Base-by-base conservation (phyloP, 768 basidiomycete genomes). In the Russula sp. region DNA sequence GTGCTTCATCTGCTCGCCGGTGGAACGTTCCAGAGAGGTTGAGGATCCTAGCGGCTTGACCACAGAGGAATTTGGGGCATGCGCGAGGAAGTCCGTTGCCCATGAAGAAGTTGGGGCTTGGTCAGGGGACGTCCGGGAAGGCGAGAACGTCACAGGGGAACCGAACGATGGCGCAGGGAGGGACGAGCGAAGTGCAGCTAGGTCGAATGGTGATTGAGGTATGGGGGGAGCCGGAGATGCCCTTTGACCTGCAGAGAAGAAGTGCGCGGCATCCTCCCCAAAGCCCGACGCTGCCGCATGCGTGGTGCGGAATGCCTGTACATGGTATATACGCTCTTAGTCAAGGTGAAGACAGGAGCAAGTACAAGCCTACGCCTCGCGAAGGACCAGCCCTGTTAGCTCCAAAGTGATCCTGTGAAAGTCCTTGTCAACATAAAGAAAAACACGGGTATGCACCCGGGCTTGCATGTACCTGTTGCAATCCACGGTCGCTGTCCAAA, bases 401-500 rank as follows among this genome's bases (percentile, higher is more conserved):
- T 52, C 83, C 80, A 72, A 88, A 87, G 63, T 88, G 80, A 71
- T 95, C 93, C 88, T 91, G 63, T 27, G 27, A 68, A 6, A 40
- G 35, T 7, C n/a, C 13, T 32, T 9, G 37, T 67, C 31, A 67
- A 48, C 18, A 39, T 47, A 31, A 35, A 57, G 5, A n/a, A 31
- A 32, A 20, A 18, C 6, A 16, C 4, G 39, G 31, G 39, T 31
- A 49, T 32, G 48, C 40, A 58, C 47, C 54, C 34, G 20, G 27
- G 51, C 51, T 44, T 27, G 22, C n/a, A 70, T 73, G 27, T 69
- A 92, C 91, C 78, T 91, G 90, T 72, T 91, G 89, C 2, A 83
- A 70, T 9, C 89, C 89, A 69, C 89, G 80, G 72, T 94, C 92
- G 49, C 82, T 79, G 66, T 91, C 89, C 65, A 93, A 87, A 50